Conservation (phyloP, 202 grass and related monocot genomes). For the Zoysia matrella region DNA sequence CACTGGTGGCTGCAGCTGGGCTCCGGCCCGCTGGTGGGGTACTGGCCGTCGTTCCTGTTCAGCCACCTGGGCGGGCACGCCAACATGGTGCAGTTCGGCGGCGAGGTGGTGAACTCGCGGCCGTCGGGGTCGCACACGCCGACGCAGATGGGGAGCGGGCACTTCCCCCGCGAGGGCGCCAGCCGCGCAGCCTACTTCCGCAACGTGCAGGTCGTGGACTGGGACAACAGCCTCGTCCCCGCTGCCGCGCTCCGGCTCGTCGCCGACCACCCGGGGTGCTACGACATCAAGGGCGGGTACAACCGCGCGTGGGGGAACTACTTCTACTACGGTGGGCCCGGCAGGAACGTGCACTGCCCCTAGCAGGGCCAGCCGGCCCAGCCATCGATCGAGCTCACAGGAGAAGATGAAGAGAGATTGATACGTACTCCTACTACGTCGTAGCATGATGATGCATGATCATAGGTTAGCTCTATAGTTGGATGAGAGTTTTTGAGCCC, state of each 20-base stretch:
- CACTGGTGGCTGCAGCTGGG: conserved; percentile 92
- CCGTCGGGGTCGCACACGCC: conserved; percentile 66
- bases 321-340: conserved; percentile 46
- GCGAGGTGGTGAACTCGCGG: conserved; percentile 76
- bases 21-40: conserved; percentile 65
- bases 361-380: not conserved
- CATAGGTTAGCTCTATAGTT: conserved; percentile 12
- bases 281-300: conserved; percentile 58
- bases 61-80: conserved; percentile 66
- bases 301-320: conserved; percentile 71
- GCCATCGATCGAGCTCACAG: no score
- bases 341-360: conserved; percentile 50
- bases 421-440: not conserved
- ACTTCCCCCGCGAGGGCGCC: conserved; percentile 60
- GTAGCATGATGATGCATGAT: not conserved
- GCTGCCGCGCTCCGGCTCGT: conserved; percentile 51
- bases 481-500: conserved; percentile 14
- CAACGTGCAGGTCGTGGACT: no score
- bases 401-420: no score
- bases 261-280: conserved; percentile 70
- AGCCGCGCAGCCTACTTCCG: not conserved
- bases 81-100: conserved; percentile 91
- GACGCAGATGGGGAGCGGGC: conserved; percentile 91
- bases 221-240: conserved; percentile 17
- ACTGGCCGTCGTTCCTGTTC: conserved; percentile 84